These are phyloP conservation scores for Paecilomyces variotii DNA, from an alignment of 2,329 filamentous ascomycete species.

Conservation along the genomic window DNA sequence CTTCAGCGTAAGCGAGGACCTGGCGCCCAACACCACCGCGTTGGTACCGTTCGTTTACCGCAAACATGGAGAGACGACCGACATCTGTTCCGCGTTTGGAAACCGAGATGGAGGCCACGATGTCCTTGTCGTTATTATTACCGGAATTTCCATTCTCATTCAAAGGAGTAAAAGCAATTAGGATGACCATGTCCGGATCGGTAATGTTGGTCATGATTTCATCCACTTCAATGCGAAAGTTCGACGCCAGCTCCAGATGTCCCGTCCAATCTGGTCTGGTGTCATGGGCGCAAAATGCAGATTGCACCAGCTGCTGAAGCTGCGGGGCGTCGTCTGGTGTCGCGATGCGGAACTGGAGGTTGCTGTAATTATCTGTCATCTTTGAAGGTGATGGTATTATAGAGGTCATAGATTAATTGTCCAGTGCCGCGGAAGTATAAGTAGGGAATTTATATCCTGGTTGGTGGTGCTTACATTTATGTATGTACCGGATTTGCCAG, in stretches of 20 bases:
- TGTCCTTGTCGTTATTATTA: neutral
- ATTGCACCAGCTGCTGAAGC: slow-evolving; percentile 31
- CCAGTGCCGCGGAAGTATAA: no score
- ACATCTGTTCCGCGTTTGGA: slow-evolving; percentile 7
- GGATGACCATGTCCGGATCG: slow-evolving; percentile 17
- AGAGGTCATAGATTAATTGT: no score
- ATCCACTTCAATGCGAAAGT: slow-evolving; percentile 15
- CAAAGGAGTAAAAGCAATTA: slow-evolving; percentile 11
- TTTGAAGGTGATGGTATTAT: neutral
- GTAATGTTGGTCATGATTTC: slow-evolving; percentile 19
- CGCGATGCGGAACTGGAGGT: slow-evolving; percentile 32
- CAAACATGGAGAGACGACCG: slow-evolving; percentile 17
- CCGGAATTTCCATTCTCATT: no score
- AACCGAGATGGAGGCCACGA: slow-evolving; percentile 14
- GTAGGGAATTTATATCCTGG: no score
- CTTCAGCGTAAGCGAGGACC: slow-evolving; percentile 20
- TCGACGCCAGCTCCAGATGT: slow-evolving; percentile 19
- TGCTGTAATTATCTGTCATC: neutral
- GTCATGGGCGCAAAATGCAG: slow-evolving; percentile 35
- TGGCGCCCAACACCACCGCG: slow-evolving; percentile 15
- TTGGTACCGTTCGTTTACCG: slow-evolving; percentile 15
- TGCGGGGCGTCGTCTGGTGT: slow-evolving; percentile 26
- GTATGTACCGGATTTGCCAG: no score
- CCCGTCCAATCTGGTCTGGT: slow-evolving; percentile 29
- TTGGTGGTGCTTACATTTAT: no score